A percentile compares a stretch with the other conserved stretches of the same genome.
Evolutionary conservation across 768 basidiomycete species (phyloP).

Genomic region (Suillus sp.): DNA sequence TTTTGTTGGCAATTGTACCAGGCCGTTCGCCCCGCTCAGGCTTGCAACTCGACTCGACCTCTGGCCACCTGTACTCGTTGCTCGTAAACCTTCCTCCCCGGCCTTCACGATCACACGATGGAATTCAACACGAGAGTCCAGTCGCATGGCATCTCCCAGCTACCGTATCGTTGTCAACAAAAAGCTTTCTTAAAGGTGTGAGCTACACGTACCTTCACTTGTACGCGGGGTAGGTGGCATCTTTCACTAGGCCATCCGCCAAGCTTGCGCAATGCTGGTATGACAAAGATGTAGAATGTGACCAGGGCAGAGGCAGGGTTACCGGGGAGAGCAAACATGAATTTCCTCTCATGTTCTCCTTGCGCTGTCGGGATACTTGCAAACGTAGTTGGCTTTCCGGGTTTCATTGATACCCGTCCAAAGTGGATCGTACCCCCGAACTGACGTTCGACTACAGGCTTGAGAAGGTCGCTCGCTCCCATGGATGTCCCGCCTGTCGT

Average conservation of each 20-base stretch:
- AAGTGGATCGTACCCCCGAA: slow-evolving; percentile 81
- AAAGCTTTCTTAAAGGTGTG: neutral
- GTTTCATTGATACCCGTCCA: slow-evolving; percentile 80
- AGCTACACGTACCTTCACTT: slow-evolving; percentile 55
- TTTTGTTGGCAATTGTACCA: slow-evolving; percentile 65
- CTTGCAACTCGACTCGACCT: slow-evolving; percentile 82
- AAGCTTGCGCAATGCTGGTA: slow-evolving; percentile 74
- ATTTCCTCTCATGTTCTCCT: slow-evolving; percentile 45
- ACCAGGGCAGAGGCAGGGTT: slow-evolving; percentile 90
- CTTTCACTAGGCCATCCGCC: slow-evolving; percentile 63
- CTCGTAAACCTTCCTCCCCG: slow-evolving; percentile 49
- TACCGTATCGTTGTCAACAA: slow-evolving; percentile 25
- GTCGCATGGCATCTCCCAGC: slow-evolving; percentile 61
- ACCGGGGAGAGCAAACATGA: slow-evolving; percentile 83
- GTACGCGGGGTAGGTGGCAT: slow-evolving; percentile 61
- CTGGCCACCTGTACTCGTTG: slow-evolving; percentile 85
- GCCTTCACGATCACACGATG: slow-evolving; percentile 73
- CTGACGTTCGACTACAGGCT: slow-evolving; percentile 83
- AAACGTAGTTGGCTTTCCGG: slow-evolving; percentile 90
- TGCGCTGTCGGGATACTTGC: slow-evolving; percentile 63
- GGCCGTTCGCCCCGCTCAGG: slow-evolving; percentile 76
- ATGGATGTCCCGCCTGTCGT: slow-evolving; percentile 92
- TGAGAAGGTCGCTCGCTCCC: slow-evolving; percentile 85
- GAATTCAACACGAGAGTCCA: slow-evolving; percentile 80
- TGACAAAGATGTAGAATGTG: slow-evolving; percentile 81